Evolutionary conservation across 805 yeast species (phyloP), one percentile per base, ranked within the genome.

Genomic region (Yamadazyma phyllophila): DNA sequence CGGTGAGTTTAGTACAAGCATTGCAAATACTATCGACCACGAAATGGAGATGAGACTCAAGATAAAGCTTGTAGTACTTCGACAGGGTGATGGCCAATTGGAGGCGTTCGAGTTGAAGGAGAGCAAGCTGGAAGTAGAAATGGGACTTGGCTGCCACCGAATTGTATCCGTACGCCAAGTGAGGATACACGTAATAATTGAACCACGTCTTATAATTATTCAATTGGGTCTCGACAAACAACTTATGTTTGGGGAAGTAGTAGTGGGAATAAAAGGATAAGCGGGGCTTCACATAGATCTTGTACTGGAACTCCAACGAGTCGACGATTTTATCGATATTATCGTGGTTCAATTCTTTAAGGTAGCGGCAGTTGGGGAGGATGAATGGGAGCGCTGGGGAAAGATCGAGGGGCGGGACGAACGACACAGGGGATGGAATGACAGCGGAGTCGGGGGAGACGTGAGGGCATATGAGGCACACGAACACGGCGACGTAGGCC

Each of bases 261-360:
- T 43, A 51, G 3, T 36, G 44, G 10, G 20, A 10, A 32, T 46
- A 46, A 33, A 39, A 47, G 15, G 36, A 41, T 26, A 43, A 24
- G 26, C 41, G 38, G 12, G 44, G 43, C 26, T 46, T 41, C 8
- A 51, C 46, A 30, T 44, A 43, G 7, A 51, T 41, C 32, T 51
- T 46, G 36, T 51, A 51, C 6, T 36, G 29, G 38, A 51, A 51
- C 13, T 51, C 48, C 11, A 42, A 17, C n/a, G 47, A 20, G 33
- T 48, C 47, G 12, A 48, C 39, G 5, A 41, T 14, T 2, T 16
- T 29, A 31, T 48, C 46, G 27, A 48, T 31, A 14, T 48, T 51
- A n/a, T 51, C 47, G 26, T 46, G 50, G 36, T 46, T 48, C 27
- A 51, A 39, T 14, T 48, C 39, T 27, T 44, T 44, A 11, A 51